Base-by-base conservation (phyloP, 1,284 basidiomycete species). In the Trametes sp. region DNA sequence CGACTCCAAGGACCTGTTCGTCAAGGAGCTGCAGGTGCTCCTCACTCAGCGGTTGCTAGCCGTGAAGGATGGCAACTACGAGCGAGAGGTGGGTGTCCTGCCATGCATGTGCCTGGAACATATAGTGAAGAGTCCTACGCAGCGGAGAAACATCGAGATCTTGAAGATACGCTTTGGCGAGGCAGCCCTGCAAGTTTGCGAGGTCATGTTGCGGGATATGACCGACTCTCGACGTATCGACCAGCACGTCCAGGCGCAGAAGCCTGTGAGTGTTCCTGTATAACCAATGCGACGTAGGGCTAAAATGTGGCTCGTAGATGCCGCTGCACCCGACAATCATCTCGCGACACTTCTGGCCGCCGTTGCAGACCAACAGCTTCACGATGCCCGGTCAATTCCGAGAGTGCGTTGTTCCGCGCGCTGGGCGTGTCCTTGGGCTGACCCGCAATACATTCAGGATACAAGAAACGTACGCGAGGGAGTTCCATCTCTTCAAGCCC, bases 171-270 rank as follows among this genome's bases (percentile, higher is more conserved):
- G 96, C 4, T 98, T 98, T 70, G 96, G 96, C 23, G 96, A 98
- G 72, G 84, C 88, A 1, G 89, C 94, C 0, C 76, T 98, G 63
- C 94, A 96, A 74, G 91, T 95, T 1, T 97, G 95, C 80, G 96
- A 98, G 74, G 95, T 98, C 62, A 98, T 98, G 96, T 79, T 98
- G 72, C 92, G 90, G 72, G 96, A 98, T 75, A 92, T 98, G 87
- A 90, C 93, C 7, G 95, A 98, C 74, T 97, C 96, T 44, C 92
- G 90, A 70, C 86, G 94, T 42, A 93, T 90, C 55, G 92, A 98
- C 74, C 86, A 87, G 29, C 90, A 92, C 74, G 87, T 98, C 5
- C 94, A 96, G 70, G 83, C 88, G 0, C 87, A 92, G 70, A 83
- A 84, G 54, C 62, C 80, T 51, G 93, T 93, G 67, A 86, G 75